Evolutionary conservation across 495 filamentous ascomycete species (phyloP).

Genomic region (Aspergillus heteromorphus): DNA sequence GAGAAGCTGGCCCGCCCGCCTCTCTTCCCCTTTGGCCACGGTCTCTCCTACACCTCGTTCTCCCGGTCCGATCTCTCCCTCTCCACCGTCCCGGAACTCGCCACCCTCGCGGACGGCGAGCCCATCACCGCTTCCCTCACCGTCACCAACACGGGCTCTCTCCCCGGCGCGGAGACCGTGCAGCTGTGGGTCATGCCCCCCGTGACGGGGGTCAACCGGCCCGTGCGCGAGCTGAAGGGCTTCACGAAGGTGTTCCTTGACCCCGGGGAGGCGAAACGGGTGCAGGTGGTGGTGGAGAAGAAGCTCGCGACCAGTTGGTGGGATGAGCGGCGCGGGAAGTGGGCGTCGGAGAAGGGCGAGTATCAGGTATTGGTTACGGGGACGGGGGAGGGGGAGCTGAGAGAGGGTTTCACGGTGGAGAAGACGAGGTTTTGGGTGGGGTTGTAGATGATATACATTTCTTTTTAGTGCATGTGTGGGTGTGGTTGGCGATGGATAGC

Average conservation of each 20-base stretch:
- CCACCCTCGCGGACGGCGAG: constrained; percentile 34
- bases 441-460: constrained; percentile 18
- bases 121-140: constrained; percentile 56
- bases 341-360: constrained; percentile 72
- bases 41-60: constrained; percentile 78
- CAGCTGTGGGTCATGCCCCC: constrained; percentile 70
- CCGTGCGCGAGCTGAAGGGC: constrained; percentile 71
- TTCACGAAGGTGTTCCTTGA: constrained; percentile 73
- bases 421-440: constrained; percentile 57
- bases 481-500: too few relatives aligned
- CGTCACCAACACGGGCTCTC: constrained; percentile 62
- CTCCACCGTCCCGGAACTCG: constrained; percentile 21
- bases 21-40: constrained; percentile 77
- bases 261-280: constrained; percentile 61
- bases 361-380: constrained; percentile 65
- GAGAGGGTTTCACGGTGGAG: constrained; percentile 42
- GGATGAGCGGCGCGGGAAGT: constrained; percentile 62
- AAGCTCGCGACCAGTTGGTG: constrained; percentile 75
- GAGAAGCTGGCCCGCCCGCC: constrained; percentile 61
- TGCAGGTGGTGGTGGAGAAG: constrained; percentile 63
- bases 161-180: constrained; percentile 68
- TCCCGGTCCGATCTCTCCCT: constrained; percentile 58
- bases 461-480: not conserved
- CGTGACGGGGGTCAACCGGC: constrained; percentile 51
- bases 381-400: constrained; percentile 38